Percentiles rank a stretch among this genome's conserved stretches.
Conservation (phyloP, 805 yeast genomes). For the Candida tibetensis region DNA sequence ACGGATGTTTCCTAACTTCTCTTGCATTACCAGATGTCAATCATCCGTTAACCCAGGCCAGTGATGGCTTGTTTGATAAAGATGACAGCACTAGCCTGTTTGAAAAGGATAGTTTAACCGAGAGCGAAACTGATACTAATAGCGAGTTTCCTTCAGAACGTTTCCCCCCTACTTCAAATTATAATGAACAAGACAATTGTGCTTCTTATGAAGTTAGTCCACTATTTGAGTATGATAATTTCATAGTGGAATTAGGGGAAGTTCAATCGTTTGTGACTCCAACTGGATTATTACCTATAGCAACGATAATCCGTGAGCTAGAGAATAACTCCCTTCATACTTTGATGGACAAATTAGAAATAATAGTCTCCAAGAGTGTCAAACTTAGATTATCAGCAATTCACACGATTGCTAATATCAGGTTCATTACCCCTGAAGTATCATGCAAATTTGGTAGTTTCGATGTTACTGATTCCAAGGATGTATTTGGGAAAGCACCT, state of each 20-base stretch:
- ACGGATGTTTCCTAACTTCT: slow-evolving; percentile 56
- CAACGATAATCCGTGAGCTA: slow-evolving; percentile 32
- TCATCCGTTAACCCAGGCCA: slow-evolving; percentile 46
- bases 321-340: slow-evolving; percentile 42
- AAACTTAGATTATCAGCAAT: slow-evolving; percentile 28
- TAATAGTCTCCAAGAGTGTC: slow-evolving; percentile 50
- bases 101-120: background rate
- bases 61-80: background rate
- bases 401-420: slow-evolving; percentile 39
- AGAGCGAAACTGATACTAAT: background rate
- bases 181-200: slow-evolving; percentile 23
- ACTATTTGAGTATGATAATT: slow-evolving; percentile 49
- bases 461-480: slow-evolving; percentile 16
- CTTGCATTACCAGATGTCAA: slow-evolving; percentile 63
- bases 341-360: slow-evolving; percentile 64
- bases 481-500: slow-evolving; percentile 28
- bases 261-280: slow-evolving; percentile 50
- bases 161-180: slow-evolving; percentile 4
- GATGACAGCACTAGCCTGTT: background rate
- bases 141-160: too few relatives aligned
- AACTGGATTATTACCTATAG: slow-evolving; percentile 33
- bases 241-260: slow-evolving; percentile 54
- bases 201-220: slow-evolving; percentile 34
- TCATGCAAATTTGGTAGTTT: slow-evolving; percentile 37
- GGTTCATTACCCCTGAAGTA: slow-evolving; percentile 48